Evolutionary conservation across 2,329 filamentous ascomycete genomes (phyloP), one percentile per base, ranked within the genome.

Genomic region (Fusarium decemcellulare): DNA sequence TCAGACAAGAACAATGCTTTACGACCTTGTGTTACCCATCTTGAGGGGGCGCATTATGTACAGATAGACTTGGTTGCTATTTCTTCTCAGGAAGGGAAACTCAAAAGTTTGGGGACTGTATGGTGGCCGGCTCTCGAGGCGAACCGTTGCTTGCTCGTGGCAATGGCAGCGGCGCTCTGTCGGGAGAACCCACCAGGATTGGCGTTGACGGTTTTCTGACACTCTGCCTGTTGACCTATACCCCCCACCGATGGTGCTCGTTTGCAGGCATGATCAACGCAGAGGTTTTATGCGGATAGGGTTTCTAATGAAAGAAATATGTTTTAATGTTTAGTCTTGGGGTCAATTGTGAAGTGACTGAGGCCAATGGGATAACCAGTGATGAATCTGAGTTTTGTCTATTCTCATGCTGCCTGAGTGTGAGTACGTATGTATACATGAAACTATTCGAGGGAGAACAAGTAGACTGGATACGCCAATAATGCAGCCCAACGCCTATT

Each of bases 201-300:
- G 80, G 80, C 80, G 80, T 82, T 82, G 78, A 79, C 73, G 80
- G 76, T 76, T 80, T 81, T 80, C 74, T 79, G 74, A 78, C 74
- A 76, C 75, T 73, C 73, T 78, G 78, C 77, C 77, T 80, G 78
- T 77, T 77, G 79, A 78, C 78, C 78, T 81, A 82, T 81, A 81
- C 80, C 80, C 79, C 76, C 73, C 74, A 73, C 72, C 76, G 62
- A 79, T 73, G 76, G 74, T 76, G 71, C 74, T 75, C 72, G 68
- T 74, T 76, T 73, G 74, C 75, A 78, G 78, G 77, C 77, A 78
- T 73, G 74, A 74, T 75, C 71, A 74, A 78, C 72, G 71, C 73
- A 74, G 76, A 77, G 74, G 72, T 74, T 76, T 76, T 76, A 77
- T 76, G 72, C 71, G 73, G 73, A 73, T 74, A 77, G 76, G 75